Percentiles rank a stretch among this genome's conserved stretches.
phyloP scores from a whole-genome alignment of 2,329 filamentous ascomycete genomes.

The Tolypocladium inflatum region DNA sequence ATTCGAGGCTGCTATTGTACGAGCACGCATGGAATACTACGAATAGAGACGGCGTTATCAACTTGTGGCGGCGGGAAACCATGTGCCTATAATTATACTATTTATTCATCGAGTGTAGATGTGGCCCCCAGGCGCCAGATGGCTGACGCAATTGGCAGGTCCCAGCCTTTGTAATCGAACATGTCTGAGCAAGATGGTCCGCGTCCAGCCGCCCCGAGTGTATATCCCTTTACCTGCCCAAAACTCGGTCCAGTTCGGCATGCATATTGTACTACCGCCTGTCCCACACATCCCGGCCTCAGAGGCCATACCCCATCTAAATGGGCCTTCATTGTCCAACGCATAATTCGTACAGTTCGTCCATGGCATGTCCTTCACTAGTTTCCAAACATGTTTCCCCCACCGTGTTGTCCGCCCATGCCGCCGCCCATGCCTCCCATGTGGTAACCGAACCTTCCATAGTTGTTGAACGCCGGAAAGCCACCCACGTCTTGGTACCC shows the following conservation, averaged over 20 bases:
- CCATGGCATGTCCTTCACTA: background rate
- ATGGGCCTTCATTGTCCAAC: too few relatives aligned
- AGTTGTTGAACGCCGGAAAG: conserved; percentile 19
- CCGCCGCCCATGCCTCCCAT: conserved; percentile 9
- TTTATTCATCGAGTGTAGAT: background rate
- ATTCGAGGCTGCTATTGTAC: background rate
- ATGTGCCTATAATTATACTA: background rate
- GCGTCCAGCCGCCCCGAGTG: background rate
- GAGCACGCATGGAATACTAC: background rate
- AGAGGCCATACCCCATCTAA: background rate
- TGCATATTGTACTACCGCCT: background rate
- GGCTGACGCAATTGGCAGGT: background rate
- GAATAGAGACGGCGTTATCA: too few relatives aligned
- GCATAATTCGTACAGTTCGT: background rate
- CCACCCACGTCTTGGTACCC: conserved; percentile 24
- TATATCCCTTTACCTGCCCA: background rate
- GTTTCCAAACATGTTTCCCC: conserved; percentile 17
- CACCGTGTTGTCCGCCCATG: conserved; percentile 4
- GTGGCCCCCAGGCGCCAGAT: background rate
- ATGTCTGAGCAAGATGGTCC: background rate
- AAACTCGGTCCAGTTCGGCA: background rate
- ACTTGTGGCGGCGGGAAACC: too few relatives aligned
- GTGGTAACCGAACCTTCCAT: conserved; percentile 11
- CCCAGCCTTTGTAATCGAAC: background rate
- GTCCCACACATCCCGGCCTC: background rate